A percentile compares a stretch with the other conserved stretches of the same genome.
phyloP scores from a whole-genome alignment of 768 basidiomycete species.

The Pulveroboletus sp. region DNA sequence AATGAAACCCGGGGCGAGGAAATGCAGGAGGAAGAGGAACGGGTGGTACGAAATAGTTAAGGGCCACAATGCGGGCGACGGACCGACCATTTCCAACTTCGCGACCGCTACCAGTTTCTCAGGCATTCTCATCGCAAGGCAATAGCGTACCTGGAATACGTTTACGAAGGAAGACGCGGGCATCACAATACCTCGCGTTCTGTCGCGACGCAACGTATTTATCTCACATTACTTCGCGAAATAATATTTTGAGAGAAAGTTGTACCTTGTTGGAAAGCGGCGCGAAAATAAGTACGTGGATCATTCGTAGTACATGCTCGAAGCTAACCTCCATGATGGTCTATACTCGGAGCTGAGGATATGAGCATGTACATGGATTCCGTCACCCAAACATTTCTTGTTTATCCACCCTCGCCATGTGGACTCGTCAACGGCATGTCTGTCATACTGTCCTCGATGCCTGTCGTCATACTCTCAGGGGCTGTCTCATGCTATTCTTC shows the following conservation, averaged over 20 bases:
- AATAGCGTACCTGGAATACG: not conserved
- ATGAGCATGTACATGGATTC: no score
- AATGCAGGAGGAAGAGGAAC: no score
- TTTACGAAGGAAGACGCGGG: not conserved
- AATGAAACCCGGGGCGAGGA: not conserved
- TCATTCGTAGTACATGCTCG: no score
- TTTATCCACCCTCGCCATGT: no score
- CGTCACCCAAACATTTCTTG: no score
- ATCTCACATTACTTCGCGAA: not conserved
- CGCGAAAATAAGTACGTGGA: no score
- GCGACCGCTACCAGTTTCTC: constrained; percentile 7
- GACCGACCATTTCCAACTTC: constrained; percentile 7
- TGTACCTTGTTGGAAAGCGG: no score
- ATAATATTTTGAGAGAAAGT: no score
- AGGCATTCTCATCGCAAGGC: constrained; percentile 3
- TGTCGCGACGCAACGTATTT: not conserved
- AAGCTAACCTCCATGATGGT: no score
- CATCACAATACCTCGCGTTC: not conserved
- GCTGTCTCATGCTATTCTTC: constrained; percentile 28
- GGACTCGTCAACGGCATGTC: constrained; percentile 19
- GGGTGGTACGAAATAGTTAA: not conserved
- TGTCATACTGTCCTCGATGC: constrained; percentile 12
- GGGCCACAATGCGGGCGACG: constrained; percentile 18
- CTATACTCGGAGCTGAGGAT: no score
- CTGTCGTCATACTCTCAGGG: constrained; percentile 20